phyloP scores from a whole-genome alignment of 2,329 filamentous ascomycete species.

The Penicillium freii region DNA sequence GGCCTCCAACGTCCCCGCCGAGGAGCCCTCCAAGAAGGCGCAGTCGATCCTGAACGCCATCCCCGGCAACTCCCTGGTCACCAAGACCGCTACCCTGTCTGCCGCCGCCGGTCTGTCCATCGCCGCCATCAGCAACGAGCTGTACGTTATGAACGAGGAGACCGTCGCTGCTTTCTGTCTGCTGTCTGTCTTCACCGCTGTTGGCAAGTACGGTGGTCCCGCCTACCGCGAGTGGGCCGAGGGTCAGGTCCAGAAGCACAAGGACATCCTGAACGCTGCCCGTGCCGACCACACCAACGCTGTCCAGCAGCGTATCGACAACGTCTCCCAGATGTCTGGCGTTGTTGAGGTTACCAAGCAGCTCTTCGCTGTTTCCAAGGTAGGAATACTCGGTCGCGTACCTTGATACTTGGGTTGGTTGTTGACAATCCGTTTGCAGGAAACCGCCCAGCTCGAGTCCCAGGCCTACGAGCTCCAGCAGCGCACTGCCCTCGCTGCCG shows the following conservation, averaged over 20 bases:
- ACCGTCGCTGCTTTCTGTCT: conserved; percentile 90
- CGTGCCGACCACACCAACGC: conserved; percentile 92
- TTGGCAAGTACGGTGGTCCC: conserved; percentile 92
- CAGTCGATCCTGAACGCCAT: conserved; percentile 91
- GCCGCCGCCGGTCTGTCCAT: conserved; percentile 85
- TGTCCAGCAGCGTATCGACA: conserved; percentile 90
- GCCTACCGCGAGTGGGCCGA: conserved; percentile 91
- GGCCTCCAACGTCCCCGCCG: conserved; percentile 72
- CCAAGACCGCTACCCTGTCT: conserved; percentile 96
- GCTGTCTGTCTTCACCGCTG: conserved; percentile 84
- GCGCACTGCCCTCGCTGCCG: conserved; percentile 82
- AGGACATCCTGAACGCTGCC: conserved; percentile 89
- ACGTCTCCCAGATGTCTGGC: conserved; percentile 88
- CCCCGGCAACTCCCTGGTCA: conserved; percentile 85
- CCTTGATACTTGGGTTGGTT: neutral
- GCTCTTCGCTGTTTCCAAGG: conserved; percentile 97
- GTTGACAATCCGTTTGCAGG: conserved; percentile 52
- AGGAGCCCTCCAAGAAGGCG: conserved; percentile 95
- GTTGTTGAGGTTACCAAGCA: conserved; percentile 97
- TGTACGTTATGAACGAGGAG: conserved; percentile 99
- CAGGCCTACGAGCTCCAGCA: conserved; percentile 97
- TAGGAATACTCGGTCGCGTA: conserved; percentile 41
- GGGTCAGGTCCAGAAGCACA: conserved; percentile 85
- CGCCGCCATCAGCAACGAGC: conserved; percentile 98
- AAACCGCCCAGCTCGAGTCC: conserved; percentile 94